Evolutionary conservation across 495 filamentous ascomycete genomes (phyloP).

Genomic region (Trichoderma erinaceum): DNA sequence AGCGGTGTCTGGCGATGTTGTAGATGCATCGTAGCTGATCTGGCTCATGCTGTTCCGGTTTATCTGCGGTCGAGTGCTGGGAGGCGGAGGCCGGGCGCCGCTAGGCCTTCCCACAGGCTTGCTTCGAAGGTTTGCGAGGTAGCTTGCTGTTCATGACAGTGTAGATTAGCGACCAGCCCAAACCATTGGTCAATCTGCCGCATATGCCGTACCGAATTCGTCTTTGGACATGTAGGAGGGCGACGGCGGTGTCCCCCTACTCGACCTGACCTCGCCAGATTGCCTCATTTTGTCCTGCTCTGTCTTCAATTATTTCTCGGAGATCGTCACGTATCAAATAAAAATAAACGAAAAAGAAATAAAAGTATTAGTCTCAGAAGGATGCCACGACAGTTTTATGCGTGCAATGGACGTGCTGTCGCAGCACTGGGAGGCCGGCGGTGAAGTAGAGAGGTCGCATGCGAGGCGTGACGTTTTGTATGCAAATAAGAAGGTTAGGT

Average conservation of each 20-base stretch:
- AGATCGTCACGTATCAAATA: neutral
- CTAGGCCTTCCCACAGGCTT: slow-evolving; percentile 70
- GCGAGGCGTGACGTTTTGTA: slow-evolving; percentile 14
- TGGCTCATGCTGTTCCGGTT: neutral
- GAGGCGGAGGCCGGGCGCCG: slow-evolving; percentile 73
- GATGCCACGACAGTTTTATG: neutral
- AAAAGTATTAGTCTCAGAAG: neutral
- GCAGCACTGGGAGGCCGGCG: neutral
- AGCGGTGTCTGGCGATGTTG: slow-evolving; percentile 15
- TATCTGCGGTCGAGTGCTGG: slow-evolving; percentile 24
- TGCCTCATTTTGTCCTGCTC: slow-evolving; percentile 2
- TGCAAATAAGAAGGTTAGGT: neutral
- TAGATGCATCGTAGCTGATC: slow-evolving; percentile 23
- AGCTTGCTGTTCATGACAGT: slow-evolving; percentile 51
- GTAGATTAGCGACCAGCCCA: slow-evolving; percentile 2
- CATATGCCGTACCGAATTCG: slow-evolving; percentile 64
- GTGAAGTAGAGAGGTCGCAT: slow-evolving; percentile 12
- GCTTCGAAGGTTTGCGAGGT: slow-evolving; percentile 72
- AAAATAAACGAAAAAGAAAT: neutral
- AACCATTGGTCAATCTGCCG: slow-evolving; percentile 8
- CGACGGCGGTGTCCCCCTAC: slow-evolving; percentile 65
- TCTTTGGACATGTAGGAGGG: slow-evolving; percentile 80
- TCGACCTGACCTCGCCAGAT: slow-evolving; percentile 26
- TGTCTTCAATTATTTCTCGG: neutral
- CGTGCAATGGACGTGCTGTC: neutral